Conservation (phyloP, 2,329 filamentous ascomycete genomes). For the Xylaria sp. region DNA sequence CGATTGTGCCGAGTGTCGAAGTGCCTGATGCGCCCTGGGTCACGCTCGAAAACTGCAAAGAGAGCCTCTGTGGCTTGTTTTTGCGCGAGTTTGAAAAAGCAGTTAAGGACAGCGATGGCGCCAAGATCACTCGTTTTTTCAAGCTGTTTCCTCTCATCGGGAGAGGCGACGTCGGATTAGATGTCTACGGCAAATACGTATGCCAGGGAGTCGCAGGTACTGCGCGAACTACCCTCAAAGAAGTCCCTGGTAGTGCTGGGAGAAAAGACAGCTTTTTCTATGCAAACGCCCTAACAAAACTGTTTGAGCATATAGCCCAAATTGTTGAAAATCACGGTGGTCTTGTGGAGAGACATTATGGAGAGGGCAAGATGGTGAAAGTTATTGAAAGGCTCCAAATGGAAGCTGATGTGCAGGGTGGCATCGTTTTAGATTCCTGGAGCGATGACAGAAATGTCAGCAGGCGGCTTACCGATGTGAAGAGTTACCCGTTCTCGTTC, state of each 20-base stretch:
- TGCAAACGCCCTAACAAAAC: slow-evolving; percentile 85
- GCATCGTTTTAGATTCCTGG: slow-evolving; percentile 96
- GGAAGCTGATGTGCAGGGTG: slow-evolving; percentile 95
- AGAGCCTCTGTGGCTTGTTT: slow-evolving; percentile 90
- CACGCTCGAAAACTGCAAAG: slow-evolving; percentile 86
- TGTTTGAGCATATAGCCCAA: slow-evolving; percentile 97
- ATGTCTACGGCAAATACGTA: slow-evolving; percentile 95
- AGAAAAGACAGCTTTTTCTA: slow-evolving; percentile 88
- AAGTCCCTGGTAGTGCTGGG: slow-evolving; percentile 68
- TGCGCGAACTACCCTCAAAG: slow-evolving; percentile 82
- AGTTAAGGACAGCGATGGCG: slow-evolving; percentile 84
- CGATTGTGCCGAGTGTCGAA: slow-evolving; percentile 94
- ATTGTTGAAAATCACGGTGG: slow-evolving; percentile 93
- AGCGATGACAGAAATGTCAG: slow-evolving; percentile 87
- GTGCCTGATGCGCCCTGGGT: slow-evolving; percentile 90
- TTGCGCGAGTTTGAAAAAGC: slow-evolving; percentile 95
- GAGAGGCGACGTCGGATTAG: slow-evolving; percentile 85
- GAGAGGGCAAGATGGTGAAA: slow-evolving; percentile 89
- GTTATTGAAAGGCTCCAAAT: slow-evolving; percentile 93
- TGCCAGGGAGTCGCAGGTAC: slow-evolving; percentile 91
- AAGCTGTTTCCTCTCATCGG: slow-evolving; percentile 97
- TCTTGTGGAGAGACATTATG: slow-evolving; percentile 94
- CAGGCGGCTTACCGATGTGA: slow-evolving; percentile 90
- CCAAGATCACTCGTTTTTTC: slow-evolving; percentile 94
- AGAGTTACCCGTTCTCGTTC: slow-evolving; percentile 97